These are phyloP conservation scores for Fusarium oligoseptatum DNA, from an alignment of 2,329 filamentous ascomycete genomes.

Conservation along the genomic window DNA sequence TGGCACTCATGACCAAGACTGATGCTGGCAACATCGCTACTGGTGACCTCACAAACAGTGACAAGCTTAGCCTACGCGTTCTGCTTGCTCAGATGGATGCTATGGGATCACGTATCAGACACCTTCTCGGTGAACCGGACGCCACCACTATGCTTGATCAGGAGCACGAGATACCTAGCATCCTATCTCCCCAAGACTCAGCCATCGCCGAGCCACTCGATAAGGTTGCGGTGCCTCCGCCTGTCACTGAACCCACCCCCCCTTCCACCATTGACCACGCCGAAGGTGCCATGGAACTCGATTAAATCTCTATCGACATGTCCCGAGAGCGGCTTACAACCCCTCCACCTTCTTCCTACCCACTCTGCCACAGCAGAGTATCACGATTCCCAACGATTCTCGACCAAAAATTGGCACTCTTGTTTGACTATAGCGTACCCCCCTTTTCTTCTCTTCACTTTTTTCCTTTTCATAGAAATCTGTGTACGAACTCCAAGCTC, in stretches of 20 bases:
- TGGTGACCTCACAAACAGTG: constrained; percentile 56
- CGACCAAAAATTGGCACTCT: constrained; percentile 34
- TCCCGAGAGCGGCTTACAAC: not conserved
- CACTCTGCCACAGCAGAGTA: constrained; percentile 5
- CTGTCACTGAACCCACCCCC: constrained; percentile 55
- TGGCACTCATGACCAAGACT: constrained; percentile 64
- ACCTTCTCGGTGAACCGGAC: constrained; percentile 53
- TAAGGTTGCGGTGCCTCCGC: constrained; percentile 48
- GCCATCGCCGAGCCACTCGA: constrained; percentile 48
- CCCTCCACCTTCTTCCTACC: not conserved
- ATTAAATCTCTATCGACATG: constrained; percentile 41
- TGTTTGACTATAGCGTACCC: constrained; percentile 37
- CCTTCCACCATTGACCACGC: constrained; percentile 56
- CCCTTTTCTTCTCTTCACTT: constrained; percentile 7
- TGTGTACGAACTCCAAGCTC: constrained; percentile 31
- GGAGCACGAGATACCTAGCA: constrained; percentile 42
- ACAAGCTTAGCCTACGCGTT: constrained; percentile 61
- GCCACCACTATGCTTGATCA: constrained; percentile 38
- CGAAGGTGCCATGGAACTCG: constrained; percentile 57
- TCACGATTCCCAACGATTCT: constrained; percentile 18
- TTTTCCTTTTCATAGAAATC: constrained; percentile 27
- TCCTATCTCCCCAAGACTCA: constrained; percentile 46
- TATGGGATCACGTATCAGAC: constrained; percentile 58
- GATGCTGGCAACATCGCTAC: constrained; percentile 58
- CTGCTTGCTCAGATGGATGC: constrained; percentile 63